Evolutionary conservation across 306 rosid species (phyloP), one percentile per base, ranked within the genome.

Genomic region (Rubus parviflorus): DNA sequence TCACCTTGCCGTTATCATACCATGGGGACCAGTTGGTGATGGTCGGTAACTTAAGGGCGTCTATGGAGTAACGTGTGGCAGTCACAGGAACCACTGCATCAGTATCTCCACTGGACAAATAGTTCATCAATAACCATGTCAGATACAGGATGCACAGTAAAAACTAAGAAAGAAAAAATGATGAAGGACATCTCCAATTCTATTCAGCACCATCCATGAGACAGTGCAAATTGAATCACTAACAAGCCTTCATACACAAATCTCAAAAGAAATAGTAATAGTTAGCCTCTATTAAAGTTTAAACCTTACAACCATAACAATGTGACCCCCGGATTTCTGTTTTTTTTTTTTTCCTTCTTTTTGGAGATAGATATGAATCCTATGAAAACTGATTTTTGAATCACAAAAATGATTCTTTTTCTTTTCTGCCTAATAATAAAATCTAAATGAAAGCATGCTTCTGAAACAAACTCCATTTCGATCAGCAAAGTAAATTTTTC

Each of bases 21-120:
- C 99, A 92, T 5, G 98, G 90, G 56, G 84, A 87, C 99, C 99
- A 92, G 72, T 88, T 91, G 83, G 77, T 80, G 79, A 92, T 2
- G 72, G 99, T 92, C 22, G 89, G 96, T 64, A 92, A 92, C 85
- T 96, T 92, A 82, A 92, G 80, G 43, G 99, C 97, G 63, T 84
- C 91, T 1, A 96, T 92, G 46, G 98, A 96, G 71, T 92, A 93
- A 81, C 97, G 82, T 16, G 98, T 91, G 25, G 98, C 98, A 37
- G 97, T 91, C 69, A 96, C 77, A 0, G 94, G 99, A 82, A 96
- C 96, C 77, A 92, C 94, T 1, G 98, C 69, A 85, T 96, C 99
- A 14, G 96, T 92, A 84, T 96, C 98, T 45, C 99, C 99, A 46
- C 99, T 92, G 83, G 58, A 79, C 37, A 56, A 83, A 70, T 47